Conservation (phyloP, 192 early-diverging fungal genomes). For the Piromyces sp. region DNA sequence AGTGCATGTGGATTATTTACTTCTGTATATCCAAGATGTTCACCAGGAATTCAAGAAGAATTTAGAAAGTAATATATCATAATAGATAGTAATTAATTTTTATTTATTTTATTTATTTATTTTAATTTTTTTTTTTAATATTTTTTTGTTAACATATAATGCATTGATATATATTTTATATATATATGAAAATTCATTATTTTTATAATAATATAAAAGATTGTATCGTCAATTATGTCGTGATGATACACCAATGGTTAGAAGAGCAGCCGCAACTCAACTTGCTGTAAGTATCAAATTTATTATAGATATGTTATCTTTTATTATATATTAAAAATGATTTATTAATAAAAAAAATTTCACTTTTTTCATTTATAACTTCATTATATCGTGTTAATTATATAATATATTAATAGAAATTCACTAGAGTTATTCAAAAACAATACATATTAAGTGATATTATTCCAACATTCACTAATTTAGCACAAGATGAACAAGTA, state of each 20-base stretch:
- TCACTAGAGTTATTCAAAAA: conserved; percentile 49
- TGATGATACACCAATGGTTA: conserved; percentile 97
- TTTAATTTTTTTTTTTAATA: not conserved
- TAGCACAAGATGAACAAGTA: conserved; percentile 53
- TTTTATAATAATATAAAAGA: too few species aligned
- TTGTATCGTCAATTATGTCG: conserved; percentile 63
- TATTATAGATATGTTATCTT: too few species aligned
- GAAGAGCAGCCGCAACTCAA: conserved; percentile 80
- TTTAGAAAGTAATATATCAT: conserved; percentile 52
- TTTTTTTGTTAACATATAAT: not conserved
- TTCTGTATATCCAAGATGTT: conserved; percentile 52
- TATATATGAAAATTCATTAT: too few species aligned
- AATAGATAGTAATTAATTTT: not conserved
- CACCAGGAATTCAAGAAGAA: conserved; percentile 62
- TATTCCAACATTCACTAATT: conserved; percentile 68
- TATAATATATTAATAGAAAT: conserved; percentile 39
- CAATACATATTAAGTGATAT: conserved; percentile 65
- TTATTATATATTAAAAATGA: too few species aligned
- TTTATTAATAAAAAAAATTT: too few species aligned
- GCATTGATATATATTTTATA: too few species aligned
- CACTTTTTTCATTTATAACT: too few species aligned
- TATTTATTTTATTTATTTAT: not conserved
- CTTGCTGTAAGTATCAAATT: conserved; percentile 36
- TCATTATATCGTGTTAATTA: too few species aligned
- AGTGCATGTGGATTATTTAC: conserved; percentile 88